Evolutionary conservation across 164 flowering plant genomes (phyloP).

Genomic region (Sextonia rubra): DNA sequence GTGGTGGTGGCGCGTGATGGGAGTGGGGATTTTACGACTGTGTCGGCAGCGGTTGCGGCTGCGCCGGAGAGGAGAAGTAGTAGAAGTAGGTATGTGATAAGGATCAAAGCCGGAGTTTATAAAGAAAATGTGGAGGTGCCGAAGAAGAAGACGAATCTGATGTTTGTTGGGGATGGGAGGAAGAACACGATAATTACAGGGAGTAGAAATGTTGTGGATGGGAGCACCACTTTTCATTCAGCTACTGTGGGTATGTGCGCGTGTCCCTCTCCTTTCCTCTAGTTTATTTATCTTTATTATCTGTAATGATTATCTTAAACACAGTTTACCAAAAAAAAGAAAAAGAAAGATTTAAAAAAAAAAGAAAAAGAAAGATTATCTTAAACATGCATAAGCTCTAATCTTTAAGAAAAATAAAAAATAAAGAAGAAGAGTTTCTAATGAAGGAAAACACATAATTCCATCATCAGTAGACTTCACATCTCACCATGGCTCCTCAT

Average conservation of each 20-base stretch:
- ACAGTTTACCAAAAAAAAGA: too few species aligned
- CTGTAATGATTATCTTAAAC: too few species aligned
- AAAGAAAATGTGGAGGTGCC: conserved; percentile 41
- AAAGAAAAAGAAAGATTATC: too few species aligned
- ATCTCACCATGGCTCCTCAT: too few species aligned
- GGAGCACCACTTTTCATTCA: conserved; percentile 45
- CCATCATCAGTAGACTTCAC: too few species aligned
- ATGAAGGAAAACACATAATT: too few species aligned
- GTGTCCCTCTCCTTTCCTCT: neutral
- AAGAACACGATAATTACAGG: conserved; percentile 39
- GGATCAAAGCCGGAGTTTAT: conserved; percentile 51
- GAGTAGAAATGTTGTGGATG: conserved; percentile 36
- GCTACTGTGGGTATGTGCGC: conserved; percentile 59
- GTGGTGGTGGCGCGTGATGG: conserved; percentile 12
- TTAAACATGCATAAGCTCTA: too few species aligned
- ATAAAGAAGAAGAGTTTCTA: too few species aligned
- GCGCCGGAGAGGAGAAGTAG: conserved; percentile 18
- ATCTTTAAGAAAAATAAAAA: too few species aligned
- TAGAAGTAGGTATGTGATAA: conserved; percentile 37
- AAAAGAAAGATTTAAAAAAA: too few species aligned
- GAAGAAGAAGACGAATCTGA: conserved; percentile 37
- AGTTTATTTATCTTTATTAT: too few species aligned
- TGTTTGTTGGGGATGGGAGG: conserved; percentile 58
- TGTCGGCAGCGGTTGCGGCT: neutral
- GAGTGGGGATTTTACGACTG: conserved; percentile 2